Base-by-base conservation (phyloP, 2,329 filamentous ascomycete species). In the Chalara sp. region DNA sequence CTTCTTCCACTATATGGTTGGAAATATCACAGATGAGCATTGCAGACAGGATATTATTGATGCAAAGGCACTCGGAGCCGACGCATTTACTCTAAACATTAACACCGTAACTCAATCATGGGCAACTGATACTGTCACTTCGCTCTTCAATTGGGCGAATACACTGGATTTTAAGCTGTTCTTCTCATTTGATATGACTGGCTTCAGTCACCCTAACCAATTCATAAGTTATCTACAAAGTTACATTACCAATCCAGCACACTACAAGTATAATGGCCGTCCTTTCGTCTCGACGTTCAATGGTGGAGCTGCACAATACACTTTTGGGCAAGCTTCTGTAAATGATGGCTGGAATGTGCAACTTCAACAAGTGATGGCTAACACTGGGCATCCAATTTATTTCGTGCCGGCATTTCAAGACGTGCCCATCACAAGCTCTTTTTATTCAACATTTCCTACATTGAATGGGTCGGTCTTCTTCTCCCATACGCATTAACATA, bases 351-450 rank as follows among this genome's bases (percentile, higher is more conserved):
- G 59, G 59, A 49, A 62, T 44, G 47, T 46, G 0, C 49, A 53
- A 39, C 56, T 61, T 37, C 47, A 58, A 40, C 49, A 58, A 7
- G 54, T 55, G 1, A 56, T 69, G 48, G 57, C 66, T 13, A 48
- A 13, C 30, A 59, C 53, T 3, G 65, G 54, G 40, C 46, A 52
- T 44, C 50, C 54, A 49, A 54, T 53, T 32, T 53, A 53, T 21
- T 50, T 53, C 12, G 45, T 50, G 5, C 51, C 51, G 12, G 50
- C 54, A n/a, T 56, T 56, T 43, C 54, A 56, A 50, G 54, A 56
- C 33, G 49, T 54, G 5, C 21, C 52, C 5, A 31, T 46, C 4
- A 41, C 52, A 10, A 28, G 40, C 10, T 21, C 45, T 10, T 56
- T 54, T 37, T 54, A 52, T 33, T 37, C 40, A 11, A 49, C 44